Evolutionary conservation across 805 yeast species (phyloP).

Genomic region (Peterozyma xylosa): DNA sequence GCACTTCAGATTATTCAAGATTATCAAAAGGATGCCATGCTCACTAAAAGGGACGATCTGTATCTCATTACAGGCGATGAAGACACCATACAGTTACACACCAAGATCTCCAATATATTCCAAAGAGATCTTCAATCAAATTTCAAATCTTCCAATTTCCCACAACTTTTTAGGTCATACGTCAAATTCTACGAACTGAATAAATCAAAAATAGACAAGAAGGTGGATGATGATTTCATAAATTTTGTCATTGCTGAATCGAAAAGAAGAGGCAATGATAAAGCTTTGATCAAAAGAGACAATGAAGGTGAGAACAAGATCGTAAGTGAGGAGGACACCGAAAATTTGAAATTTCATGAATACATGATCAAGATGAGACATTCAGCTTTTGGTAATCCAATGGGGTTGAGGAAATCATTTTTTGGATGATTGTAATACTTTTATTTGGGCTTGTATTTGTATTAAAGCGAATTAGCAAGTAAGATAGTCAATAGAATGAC

Average conservation of each 20-base stretch:
- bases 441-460: no score
- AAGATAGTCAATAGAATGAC: no score
- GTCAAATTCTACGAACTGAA: conserved; percentile 22
- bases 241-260: conserved; percentile 55
- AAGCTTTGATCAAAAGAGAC: conserved; percentile 15
- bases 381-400: conserved; percentile 68
- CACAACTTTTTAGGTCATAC: conserved; percentile 31
- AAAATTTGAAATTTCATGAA: conserved; percentile 16
- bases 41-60: conserved; percentile 9
- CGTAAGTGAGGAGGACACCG: conserved; percentile 15
- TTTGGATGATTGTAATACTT: no score
- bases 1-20: conserved; percentile 41
- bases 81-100: conserved; percentile 14
- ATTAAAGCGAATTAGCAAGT: no score
- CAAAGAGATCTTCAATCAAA: conserved; percentile 24
- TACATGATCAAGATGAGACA: conserved; percentile 37
- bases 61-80: conserved; percentile 8
- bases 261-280: conserved; percentile 19
- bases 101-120: conserved; percentile 26
- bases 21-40: conserved; percentile 12
- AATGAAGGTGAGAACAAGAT: conserved; percentile 7
- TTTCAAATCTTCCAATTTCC: conserved; percentile 31
- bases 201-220: conserved; percentile 21
- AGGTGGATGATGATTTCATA: conserved; percentile 37
- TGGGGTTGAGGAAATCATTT: conserved; percentile 53